Evolutionary conservation across 1,284 basidiomycete genomes (phyloP).

Genomic region (Bothia castanella): DNA sequence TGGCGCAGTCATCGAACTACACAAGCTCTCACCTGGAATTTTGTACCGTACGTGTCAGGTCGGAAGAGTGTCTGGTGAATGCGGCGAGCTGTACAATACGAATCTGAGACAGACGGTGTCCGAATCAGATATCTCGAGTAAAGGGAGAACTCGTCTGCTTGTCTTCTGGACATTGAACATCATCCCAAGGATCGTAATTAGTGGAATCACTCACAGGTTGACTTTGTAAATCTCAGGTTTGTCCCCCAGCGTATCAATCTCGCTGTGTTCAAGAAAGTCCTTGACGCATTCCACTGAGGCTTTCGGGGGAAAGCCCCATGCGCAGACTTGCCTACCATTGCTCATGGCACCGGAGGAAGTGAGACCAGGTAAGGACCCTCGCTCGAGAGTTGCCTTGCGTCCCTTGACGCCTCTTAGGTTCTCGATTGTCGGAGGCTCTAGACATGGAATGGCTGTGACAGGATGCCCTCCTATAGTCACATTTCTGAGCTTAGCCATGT

Average conservation of each 20-base stretch:
- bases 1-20: constrained; percentile 49
- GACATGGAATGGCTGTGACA: constrained; percentile 19
- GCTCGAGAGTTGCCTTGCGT: constrained; percentile 38
- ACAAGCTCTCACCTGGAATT: constrained; percentile 51
- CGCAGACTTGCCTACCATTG: constrained; percentile 49
- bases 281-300: constrained; percentile 37
- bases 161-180: constrained; percentile 29
- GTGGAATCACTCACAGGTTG: constrained; percentile 41
- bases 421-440: constrained; percentile 18
- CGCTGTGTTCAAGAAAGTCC: constrained; percentile 42
- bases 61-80: constrained; percentile 56
- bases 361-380: constrained; percentile 34
- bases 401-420: constrained; percentile 44
- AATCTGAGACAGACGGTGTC: constrained; percentile 54
- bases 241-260: constrained; percentile 39
- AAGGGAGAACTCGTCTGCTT: constrained; percentile 38
- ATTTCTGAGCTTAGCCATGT: constrained; percentile 41
- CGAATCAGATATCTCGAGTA: constrained; percentile 53
- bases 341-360: constrained; percentile 53
- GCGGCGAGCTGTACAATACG: constrained; percentile 59
- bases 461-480: constrained; percentile 41
- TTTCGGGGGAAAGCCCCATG: constrained; percentile 59
- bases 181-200: background rate
- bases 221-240: constrained; percentile 46
- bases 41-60: constrained; percentile 36